A percentile compares a stretch with the other conserved stretches of the same genome.
phyloP scores from a whole-genome alignment of 495 filamentous ascomycete genomes.

The Baudoinia panamericana region DNA sequence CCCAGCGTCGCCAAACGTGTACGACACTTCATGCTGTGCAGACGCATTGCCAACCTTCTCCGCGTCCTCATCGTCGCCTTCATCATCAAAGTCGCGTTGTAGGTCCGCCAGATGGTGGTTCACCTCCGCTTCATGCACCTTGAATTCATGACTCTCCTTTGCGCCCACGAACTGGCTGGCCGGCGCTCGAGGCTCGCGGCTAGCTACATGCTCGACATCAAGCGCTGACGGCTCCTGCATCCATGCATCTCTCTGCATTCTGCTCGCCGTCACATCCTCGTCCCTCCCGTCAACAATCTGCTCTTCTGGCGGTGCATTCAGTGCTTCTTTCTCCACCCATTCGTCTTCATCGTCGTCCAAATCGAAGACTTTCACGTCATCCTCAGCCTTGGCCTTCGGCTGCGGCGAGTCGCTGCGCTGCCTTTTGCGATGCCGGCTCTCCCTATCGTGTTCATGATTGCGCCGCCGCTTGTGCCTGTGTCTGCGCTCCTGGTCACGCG shows the following conservation, averaged over 20 bases:
- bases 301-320: constrained; percentile 28
- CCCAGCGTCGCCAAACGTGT: constrained; percentile 80
- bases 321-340: constrained; percentile 23
- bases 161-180: constrained; percentile 31
- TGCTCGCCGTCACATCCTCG: constrained; percentile 15
- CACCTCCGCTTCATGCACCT: constrained; percentile 68
- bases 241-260: constrained; percentile 67
- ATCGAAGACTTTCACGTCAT: constrained; percentile 18
- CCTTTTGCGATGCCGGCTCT: constrained; percentile 16
- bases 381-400: not conserved
- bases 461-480: constrained; percentile 44
- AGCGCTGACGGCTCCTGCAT: constrained; percentile 77
- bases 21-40: constrained; percentile 53
- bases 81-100: constrained; percentile 14
- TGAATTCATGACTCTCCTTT: constrained; percentile 56
- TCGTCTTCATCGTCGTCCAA: constrained; percentile 24
- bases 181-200: constrained; percentile 40
- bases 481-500: constrained; percentile 31
- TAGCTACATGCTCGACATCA: constrained; percentile 75
- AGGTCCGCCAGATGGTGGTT: constrained; percentile 60
- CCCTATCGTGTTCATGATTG: constrained; percentile 29
- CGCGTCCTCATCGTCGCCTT: constrained; percentile 12
- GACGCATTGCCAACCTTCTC: constrained; percentile 36
- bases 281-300: constrained; percentile 27
- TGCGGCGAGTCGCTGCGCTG: constrained; percentile 16